These are phyloP conservation scores for Candida albicans DNA, from an alignment of 1,139 yeast genomes.

Conservation along the genomic window DNA sequence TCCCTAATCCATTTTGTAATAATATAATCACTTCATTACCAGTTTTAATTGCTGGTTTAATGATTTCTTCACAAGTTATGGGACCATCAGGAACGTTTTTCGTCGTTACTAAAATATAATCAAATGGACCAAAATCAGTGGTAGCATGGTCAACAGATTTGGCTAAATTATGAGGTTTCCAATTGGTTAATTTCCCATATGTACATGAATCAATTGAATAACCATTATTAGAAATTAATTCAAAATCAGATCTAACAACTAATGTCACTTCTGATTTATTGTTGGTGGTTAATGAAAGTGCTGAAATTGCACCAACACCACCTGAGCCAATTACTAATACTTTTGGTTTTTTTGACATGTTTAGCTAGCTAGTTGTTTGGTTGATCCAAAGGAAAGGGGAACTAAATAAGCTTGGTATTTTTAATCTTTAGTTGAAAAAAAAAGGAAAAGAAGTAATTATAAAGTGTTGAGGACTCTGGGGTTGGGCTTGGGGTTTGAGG, in stretches of 20 bases:
- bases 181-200: slow-evolving; percentile 54
- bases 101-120: slow-evolving; percentile 66
- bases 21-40: slow-evolving; percentile 56
- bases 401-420: too few relatives aligned
- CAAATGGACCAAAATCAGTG: slow-evolving; percentile 50
- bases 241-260: slow-evolving; percentile 68
- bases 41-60: slow-evolving; percentile 53
- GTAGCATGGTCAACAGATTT: slow-evolving; percentile 47
- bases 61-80: slow-evolving; percentile 56
- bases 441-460: too few relatives aligned
- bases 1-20: slow-evolving; percentile 74
- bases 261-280: slow-evolving; percentile 55
- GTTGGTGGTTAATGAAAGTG: slow-evolving; percentile 52
- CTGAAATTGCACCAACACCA: slow-evolving; percentile 71
- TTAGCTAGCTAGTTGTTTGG: too few relatives aligned
- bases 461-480: too few relatives aligned
- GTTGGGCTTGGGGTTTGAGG: too few relatives aligned
- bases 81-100: slow-evolving; percentile 71
- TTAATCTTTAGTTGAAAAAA: too few relatives aligned
- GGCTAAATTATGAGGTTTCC: slow-evolving; percentile 54
- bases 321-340: slow-evolving; percentile 47
- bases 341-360: slow-evolving; percentile 22
- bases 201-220: slow-evolving; percentile 59
- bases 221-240: slow-evolving; percentile 51
- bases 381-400: too few relatives aligned